These are phyloP conservation scores for Diplodia sapinea DNA, from an alignment of 2,329 filamentous ascomycete species.

Conservation along the genomic window DNA sequence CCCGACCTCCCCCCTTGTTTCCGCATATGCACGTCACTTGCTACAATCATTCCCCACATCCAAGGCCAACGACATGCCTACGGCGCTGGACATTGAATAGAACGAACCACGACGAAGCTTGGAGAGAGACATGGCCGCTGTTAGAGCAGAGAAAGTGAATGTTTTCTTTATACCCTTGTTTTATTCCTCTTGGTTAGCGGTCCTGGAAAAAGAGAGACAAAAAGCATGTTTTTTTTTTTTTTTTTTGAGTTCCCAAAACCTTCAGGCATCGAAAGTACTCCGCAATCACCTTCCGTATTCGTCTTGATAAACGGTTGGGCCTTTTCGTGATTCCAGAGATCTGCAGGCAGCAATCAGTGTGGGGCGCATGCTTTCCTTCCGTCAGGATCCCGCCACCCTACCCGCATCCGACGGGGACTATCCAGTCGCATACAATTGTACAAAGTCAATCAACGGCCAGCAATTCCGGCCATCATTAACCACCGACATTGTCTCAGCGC, in stretches of 20 bases:
- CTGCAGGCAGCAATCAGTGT: not conserved
- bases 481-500: not conserved
- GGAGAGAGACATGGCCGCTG: not conserved
- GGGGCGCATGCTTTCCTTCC: not conserved
- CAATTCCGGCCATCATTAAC: no score
- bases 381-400: not conserved
- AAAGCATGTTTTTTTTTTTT: not conserved
- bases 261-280: not conserved
- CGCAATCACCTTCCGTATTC: not conserved
- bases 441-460: no score
- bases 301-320: not conserved
- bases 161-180: slow-evolving; percentile 3
- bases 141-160: not conserved
- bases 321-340: not conserved
- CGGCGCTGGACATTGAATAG: not conserved
- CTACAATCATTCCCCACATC: not conserved
- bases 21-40: slow-evolving; percentile 19
- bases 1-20: slow-evolving; percentile 10
- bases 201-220: not conserved
- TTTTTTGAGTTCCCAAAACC: not conserved
- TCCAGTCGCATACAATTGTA: no score
- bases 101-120: not conserved
- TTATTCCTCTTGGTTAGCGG: not conserved
- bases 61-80: not conserved
- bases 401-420: not conserved